Base-by-base conservation (phyloP, 768 basidiomycete species). In the Rhodotorula graminis region DNA sequence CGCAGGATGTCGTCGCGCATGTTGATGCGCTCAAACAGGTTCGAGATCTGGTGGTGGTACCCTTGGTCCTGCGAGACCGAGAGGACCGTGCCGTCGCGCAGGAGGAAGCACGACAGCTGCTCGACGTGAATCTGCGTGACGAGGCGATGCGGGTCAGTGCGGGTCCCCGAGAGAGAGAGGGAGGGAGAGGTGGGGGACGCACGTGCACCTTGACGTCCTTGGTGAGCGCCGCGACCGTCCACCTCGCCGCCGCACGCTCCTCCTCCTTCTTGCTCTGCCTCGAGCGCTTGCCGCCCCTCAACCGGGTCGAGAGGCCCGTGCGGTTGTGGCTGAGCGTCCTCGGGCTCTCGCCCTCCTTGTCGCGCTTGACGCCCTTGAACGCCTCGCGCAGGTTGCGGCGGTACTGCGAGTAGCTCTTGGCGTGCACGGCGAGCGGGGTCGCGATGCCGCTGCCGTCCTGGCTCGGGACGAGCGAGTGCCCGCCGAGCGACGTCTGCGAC, bases 21-120 rank as follows among this genome's bases (percentile, higher is more conserved):
- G 19, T 62, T 55, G n/a, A 73, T 50, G 1, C 72, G 72, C 46
- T 69, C 72, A 27, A 73, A 65, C 2, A 73, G 21, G 12, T 44
- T 21, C 4, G 49, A 55, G 44, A 72, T 21, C 44, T 67, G 55
- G n/a, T 50, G 61, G 52, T 72, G 71, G 58, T 62, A 72, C 3
- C 66, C 71, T 18, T 62, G 12, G 62, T 72, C 66, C 37, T 72
- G 71, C 19, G 62, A 53, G 33, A 72, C 60, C 3, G 60, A 55
- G 31, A 44, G 52, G 47, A 74, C 79, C 81, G 64, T 77, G 85
- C 89, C 89, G 77, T 89, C 86, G 69, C 87, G 83, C 74, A 87
- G 83, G 14, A 90, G 82, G 81, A 89, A 89, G 69, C 90, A 85
- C 77, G 84, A 89, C 82, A 90, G 83, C 7, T 89, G 87, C 47